Evolutionary conservation across 2,329 filamentous ascomycete species (phyloP).

Genomic region (Trichoderma semiorbis): DNA sequence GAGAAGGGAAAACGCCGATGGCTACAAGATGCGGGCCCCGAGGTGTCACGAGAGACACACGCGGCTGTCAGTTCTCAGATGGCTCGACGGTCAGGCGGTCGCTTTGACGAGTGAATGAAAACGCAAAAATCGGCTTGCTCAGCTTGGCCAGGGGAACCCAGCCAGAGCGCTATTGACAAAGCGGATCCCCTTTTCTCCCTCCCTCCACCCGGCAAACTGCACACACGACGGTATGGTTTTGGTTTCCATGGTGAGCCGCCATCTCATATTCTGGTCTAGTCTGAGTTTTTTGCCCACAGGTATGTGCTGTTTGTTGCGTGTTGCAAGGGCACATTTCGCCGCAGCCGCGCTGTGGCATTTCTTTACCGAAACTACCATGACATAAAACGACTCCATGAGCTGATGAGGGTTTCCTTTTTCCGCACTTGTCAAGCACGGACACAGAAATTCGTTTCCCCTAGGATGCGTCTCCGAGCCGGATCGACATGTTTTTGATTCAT

Average conservation of each 20-base stretch:
- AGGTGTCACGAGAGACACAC: not conserved
- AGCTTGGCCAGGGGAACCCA: constrained; percentile 14
- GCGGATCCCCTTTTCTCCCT: not conserved
- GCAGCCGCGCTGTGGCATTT: not conserved
- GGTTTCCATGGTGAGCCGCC: not conserved
- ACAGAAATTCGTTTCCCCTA: not conserved
- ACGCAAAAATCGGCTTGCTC: constrained; percentile 1
- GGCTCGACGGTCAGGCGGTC: constrained; percentile 11
- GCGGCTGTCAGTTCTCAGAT: constrained; percentile 10
- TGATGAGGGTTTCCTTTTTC: not conserved
- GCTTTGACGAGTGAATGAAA: not conserved
- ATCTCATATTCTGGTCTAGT: not conserved
- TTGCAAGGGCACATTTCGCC: not conserved
- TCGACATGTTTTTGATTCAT: not conserved
- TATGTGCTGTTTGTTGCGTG: not conserved
- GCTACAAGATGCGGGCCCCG: not conserved
- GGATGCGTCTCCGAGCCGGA: not conserved
- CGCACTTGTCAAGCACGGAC: not conserved
- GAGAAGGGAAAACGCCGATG: not conserved
- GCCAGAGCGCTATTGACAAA: constrained; percentile 15
- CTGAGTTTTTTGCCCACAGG: not conserved
- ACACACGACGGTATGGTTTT: not conserved
- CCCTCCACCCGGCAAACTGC: not conserved
- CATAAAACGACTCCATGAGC: not conserved
- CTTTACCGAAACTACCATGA: not conserved